Conservation (phyloP, 2,329 filamentous ascomycete genomes). For the Hypoxylon sp. region DNA sequence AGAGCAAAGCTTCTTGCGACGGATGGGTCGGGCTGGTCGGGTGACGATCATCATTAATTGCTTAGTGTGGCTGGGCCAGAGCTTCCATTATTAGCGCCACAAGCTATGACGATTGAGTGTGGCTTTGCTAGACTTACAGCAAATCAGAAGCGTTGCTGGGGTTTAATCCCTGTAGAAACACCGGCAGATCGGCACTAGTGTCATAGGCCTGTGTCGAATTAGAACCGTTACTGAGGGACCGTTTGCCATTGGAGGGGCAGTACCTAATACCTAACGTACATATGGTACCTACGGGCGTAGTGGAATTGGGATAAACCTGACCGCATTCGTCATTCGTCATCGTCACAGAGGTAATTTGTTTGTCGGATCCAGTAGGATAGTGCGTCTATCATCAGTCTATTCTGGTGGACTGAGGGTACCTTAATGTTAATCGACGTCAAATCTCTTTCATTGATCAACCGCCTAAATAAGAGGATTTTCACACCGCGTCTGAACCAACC, state of each 20-base stretch:
- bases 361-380: slow-evolving; percentile 22
- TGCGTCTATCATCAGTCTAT: slow-evolving; percentile 22
- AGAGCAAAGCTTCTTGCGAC: slow-evolving; percentile 21
- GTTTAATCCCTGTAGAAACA: slow-evolving; percentile 14
- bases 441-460: slow-evolving; percentile 40
- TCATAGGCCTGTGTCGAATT: slow-evolving; percentile 30
- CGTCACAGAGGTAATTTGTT: slow-evolving; percentile 15
- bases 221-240: slow-evolving; percentile 25
- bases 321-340: slow-evolving; percentile 47
- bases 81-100: slow-evolving; percentile 26
- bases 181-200: slow-evolving; percentile 42
- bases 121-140: slow-evolving; percentile 24
- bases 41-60: slow-evolving; percentile 41
- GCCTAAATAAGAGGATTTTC: slow-evolving; percentile 22
- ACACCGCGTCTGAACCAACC: slow-evolving; percentile 29
- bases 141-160: slow-evolving; percentile 26
- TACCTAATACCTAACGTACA: too few relatives aligned
- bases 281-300: slow-evolving; percentile 8
- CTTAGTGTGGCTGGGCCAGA: slow-evolving; percentile 30
- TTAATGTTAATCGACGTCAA: slow-evolving; percentile 34
- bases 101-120: slow-evolving; percentile 34
- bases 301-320: slow-evolving; percentile 22
- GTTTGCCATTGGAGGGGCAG: slow-evolving; percentile 29
- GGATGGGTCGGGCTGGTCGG: slow-evolving; percentile 36
- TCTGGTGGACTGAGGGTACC: slow-evolving; percentile 2